phyloP scores from a whole-genome alignment of 2,329 filamentous ascomycete species.

The Hypoxylon sp. region DNA sequence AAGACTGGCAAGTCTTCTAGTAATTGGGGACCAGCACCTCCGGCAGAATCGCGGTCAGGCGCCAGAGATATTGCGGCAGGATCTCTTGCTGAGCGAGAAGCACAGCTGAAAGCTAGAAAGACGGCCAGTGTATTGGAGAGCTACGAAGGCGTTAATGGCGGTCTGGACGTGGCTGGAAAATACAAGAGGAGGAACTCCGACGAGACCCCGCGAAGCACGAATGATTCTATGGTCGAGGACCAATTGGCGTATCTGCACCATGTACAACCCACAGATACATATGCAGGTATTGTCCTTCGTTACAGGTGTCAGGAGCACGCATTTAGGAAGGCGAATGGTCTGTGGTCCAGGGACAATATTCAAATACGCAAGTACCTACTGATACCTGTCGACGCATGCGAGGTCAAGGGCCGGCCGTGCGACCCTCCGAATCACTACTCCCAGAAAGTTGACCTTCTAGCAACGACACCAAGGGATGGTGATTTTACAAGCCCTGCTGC shows the following conservation, averaged over 20 bases:
- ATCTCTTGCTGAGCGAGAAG: conserved; percentile 66
- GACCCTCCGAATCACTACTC: conserved; percentile 63
- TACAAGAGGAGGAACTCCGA: conserved; percentile 79
- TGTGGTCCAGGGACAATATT: conserved; percentile 94
- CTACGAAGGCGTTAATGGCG: conserved; percentile 70
- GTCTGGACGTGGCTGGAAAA: conserved; percentile 66
- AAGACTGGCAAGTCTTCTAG: conserved; percentile 48
- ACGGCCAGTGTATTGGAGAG: conserved; percentile 72
- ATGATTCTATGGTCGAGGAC: conserved; percentile 75
- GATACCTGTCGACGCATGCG: conserved; percentile 90
- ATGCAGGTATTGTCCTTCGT: conserved; percentile 89
- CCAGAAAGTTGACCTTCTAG: conserved; percentile 64
- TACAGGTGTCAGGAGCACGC: conserved; percentile 89
- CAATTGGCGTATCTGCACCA: conserved; percentile 92
- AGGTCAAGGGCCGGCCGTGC: conserved; percentile 80
- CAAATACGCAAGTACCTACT: conserved; percentile 85
- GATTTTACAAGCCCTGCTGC: conserved; percentile 45
- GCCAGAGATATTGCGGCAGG: conserved; percentile 67
- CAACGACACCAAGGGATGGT: conserved; percentile 59
- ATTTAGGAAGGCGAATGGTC: conserved; percentile 87
- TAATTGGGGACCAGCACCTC: conserved; percentile 67
- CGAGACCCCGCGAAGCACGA: conserved; percentile 61
- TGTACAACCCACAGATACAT: conserved; percentile 84
- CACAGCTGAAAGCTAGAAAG: conserved; percentile 67
- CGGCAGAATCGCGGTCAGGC: conserved; percentile 54